Conservation (phyloP, 495 filamentous ascomycete species). For the Hyaloscypha hepaticicola region DNA sequence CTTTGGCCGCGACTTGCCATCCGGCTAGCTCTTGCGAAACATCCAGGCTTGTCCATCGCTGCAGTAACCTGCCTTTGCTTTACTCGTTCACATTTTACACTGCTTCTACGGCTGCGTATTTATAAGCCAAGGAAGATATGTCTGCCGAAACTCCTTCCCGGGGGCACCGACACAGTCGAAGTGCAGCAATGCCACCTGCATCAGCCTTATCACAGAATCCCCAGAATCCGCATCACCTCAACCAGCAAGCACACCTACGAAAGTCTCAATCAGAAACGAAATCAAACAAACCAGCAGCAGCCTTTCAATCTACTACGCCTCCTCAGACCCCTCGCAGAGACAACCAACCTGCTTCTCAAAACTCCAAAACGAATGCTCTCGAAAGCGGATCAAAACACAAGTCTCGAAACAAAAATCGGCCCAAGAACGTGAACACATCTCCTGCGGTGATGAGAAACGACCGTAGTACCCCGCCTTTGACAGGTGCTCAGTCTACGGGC, state of each 20-base stretch:
- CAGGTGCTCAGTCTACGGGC: constrained; percentile 34
- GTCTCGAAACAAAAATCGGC: constrained; percentile 37
- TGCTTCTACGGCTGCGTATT: constrained; percentile 30
- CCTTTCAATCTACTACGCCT: constrained; percentile 23
- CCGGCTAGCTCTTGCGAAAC: constrained; percentile 6
- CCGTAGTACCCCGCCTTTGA: constrained; percentile 42
- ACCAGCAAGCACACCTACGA: constrained; percentile 24
- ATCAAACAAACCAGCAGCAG: constrained; percentile 17
- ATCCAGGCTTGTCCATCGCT: not conserved
- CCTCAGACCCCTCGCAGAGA: constrained; percentile 31
- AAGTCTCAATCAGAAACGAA: constrained; percentile 27
- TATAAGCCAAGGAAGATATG: constrained; percentile 31
- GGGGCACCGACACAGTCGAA: constrained; percentile 30
- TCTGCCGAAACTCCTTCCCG: constrained; percentile 21
- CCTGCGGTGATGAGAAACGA: constrained; percentile 38
- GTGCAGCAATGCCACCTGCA: constrained; percentile 21
- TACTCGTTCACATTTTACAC: constrained; percentile 19
- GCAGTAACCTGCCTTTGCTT: not conserved
- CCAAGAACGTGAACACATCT: constrained; percentile 38
- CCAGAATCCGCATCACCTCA: constrained; percentile 32
- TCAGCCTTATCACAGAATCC: constrained; percentile 26
- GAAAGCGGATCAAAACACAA: constrained; percentile 34
- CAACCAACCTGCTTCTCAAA: constrained; percentile 14
- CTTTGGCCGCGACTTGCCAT: not conserved
- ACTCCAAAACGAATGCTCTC: not conserved